phyloP scores from a whole-genome alignment of 2,329 filamentous ascomycete genomes.

The Exophiala dermatitidis region DNA sequence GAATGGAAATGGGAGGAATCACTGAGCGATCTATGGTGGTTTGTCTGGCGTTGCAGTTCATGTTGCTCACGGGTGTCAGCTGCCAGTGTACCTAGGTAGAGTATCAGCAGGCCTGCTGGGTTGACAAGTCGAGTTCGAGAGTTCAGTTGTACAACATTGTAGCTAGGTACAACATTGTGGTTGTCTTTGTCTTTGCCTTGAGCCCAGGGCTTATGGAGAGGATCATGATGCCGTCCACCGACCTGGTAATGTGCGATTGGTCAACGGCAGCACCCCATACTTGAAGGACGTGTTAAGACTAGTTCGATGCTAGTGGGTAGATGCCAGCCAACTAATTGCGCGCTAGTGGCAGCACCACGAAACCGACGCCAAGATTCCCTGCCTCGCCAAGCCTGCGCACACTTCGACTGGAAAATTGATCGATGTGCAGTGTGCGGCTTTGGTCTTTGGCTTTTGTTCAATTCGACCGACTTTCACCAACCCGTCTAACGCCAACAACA shows the following conservation, averaged over 20 bases:
- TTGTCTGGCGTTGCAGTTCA: too few relatives aligned
- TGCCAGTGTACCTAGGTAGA: too few relatives aligned
- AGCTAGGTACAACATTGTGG: too few relatives aligned
- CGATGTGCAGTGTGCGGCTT: background rate
- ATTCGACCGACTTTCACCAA: background rate
- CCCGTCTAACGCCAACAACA: slow-evolving; percentile 2
- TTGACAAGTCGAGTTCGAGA: too few relatives aligned
- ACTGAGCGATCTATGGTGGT: background rate
- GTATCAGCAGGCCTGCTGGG: too few relatives aligned
- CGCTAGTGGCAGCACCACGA: background rate
- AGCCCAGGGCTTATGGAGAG: too few relatives aligned
- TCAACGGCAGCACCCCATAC: background rate
- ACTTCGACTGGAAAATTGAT: slow-evolving; percentile 11
- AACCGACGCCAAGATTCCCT: slow-evolving; percentile 16
- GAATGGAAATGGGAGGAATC: background rate
- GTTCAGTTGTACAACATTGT: too few relatives aligned
- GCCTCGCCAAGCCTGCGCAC: slow-evolving; percentile 21
- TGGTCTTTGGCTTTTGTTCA: background rate
- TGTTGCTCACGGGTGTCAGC: too few relatives aligned
- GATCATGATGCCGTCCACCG: too few relatives aligned
- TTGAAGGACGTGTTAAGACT: too few relatives aligned
- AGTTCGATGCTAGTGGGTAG: too few relatives aligned
- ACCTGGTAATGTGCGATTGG: slow-evolving; percentile 4
- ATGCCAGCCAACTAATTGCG: background rate
- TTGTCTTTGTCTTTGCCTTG: too few relatives aligned